Evolutionary conservation across 2,329 filamentous ascomycete genomes (phyloP).

Genomic region (Plenodomus tracheiphilus): DNA sequence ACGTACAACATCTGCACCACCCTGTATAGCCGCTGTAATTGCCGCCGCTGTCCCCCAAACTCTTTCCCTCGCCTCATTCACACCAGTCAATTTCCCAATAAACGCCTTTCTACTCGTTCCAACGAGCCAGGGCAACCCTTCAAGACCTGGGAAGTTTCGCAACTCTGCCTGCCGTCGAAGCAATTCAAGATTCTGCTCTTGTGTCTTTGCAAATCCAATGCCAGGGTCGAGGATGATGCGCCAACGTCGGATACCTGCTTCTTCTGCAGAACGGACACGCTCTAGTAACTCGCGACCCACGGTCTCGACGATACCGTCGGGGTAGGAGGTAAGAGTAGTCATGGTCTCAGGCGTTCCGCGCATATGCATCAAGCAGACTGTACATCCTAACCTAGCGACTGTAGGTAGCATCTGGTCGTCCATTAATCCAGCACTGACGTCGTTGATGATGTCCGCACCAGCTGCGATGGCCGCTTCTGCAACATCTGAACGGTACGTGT

Average conservation of each 20-base stretch:
- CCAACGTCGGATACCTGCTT: slow-evolving; percentile 85
- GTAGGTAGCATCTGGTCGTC: slow-evolving; percentile 82
- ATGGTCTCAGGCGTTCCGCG: slow-evolving; percentile 84
- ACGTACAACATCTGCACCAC: slow-evolving; percentile 87
- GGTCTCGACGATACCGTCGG: slow-evolving; percentile 65
- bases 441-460: slow-evolving; percentile 92
- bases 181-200: slow-evolving; percentile 78
- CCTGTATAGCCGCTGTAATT: slow-evolving; percentile 80
- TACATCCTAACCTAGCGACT: slow-evolving; percentile 75
- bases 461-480: slow-evolving; percentile 74
- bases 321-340: slow-evolving; percentile 66
- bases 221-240: slow-evolving; percentile 93
- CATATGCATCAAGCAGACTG: slow-evolving; percentile 91
- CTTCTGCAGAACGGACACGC: slow-evolving; percentile 75
- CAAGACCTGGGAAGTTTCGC: slow-evolving; percentile 53
- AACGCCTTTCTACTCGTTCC: slow-evolving; percentile 90
- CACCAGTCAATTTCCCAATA: slow-evolving; percentile 79
- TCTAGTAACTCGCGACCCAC: slow-evolving; percentile 69
- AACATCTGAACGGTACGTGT: slow-evolving; percentile 88
- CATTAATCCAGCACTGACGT: slow-evolving; percentile 80
- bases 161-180: slow-evolving; percentile 69
- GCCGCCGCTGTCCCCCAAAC: slow-evolving; percentile 87
- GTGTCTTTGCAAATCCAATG: slow-evolving; percentile 88
- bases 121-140: slow-evolving; percentile 81
- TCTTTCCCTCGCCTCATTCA: slow-evolving; percentile 69